Conservation (phyloP, 2,329 filamentous ascomycete genomes). For the Alternaria triticina region DNA sequence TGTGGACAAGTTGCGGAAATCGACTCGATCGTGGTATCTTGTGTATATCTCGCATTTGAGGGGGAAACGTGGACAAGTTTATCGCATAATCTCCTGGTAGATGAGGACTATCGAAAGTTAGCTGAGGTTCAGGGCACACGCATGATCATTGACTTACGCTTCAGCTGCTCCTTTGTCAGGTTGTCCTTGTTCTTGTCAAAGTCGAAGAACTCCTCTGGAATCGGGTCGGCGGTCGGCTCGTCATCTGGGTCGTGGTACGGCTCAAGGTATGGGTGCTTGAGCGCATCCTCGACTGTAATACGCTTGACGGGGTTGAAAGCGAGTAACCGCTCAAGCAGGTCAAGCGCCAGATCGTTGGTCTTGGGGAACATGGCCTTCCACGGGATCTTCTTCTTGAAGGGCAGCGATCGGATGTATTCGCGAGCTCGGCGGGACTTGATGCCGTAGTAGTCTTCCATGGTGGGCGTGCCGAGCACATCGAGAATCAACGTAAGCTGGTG, state of each 20-base stretch:
- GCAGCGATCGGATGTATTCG: constrained; percentile 96
- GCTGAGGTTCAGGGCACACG: background rate
- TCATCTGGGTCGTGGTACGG: constrained; percentile 99
- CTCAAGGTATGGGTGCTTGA: constrained; percentile 97
- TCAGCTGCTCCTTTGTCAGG: constrained; percentile 96
- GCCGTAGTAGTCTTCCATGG: constrained; percentile 99
- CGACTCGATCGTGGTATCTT: constrained; percentile 29
- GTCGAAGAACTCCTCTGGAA: constrained; percentile 99
- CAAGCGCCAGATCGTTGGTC: constrained; percentile 95
- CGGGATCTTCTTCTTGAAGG: constrained; percentile 99
- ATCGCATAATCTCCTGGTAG: constrained; percentile 94
- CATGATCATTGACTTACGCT: constrained; percentile 64
- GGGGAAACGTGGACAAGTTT: constrained; percentile 34
- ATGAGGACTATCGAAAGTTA: constrained; percentile 69
- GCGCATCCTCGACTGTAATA: constrained; percentile 95
- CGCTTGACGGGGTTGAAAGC: constrained; percentile 99
- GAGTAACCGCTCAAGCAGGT: constrained; percentile 91
- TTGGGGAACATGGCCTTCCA: constrained; percentile 98
- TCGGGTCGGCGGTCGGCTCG: constrained; percentile 93
- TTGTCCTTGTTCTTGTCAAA: constrained; percentile 99
- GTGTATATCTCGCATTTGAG: constrained; percentile 27
- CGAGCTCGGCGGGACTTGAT: constrained; percentile 98
- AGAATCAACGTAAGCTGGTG: constrained; percentile 97
- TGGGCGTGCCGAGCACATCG: constrained; percentile 95
- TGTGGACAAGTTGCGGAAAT: constrained; percentile 22